Evolutionary conservation across 2,329 filamentous ascomycete genomes (phyloP), one percentile per base, ranked within the genome.

Genomic region (Zalaria sp.): DNA sequence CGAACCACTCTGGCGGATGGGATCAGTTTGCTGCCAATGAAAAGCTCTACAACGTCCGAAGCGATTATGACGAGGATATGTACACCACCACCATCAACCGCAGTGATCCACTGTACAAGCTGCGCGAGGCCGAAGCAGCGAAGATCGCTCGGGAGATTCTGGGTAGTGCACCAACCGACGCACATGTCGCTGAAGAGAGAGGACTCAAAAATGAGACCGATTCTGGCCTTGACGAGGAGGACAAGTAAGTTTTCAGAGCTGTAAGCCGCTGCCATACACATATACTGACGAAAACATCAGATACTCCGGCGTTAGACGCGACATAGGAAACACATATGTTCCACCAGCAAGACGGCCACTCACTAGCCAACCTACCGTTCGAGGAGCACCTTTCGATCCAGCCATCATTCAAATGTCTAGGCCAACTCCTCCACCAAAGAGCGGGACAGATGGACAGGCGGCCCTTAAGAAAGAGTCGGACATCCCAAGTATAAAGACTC

Each of bases 21-120:
- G 89, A 98, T 58, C 91, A 98, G 60, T 98, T 98, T 56, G 83
- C 84, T 44, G 80, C 75, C 47, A 96, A 96, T 55, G 84, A 93
- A 62, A 73, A 78, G 43, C 76, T 86, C 27, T 96, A 94, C 56
- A 91, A 91, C 31, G 65, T 93, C 34, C 85, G 78, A 61, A 91
- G 83, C 40, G 86, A 87, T 53, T 98, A 96, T 58, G 79, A 96
- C 55, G 91, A 96, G 63, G 87, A 84, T 52, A 77, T 91, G 35
- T 98, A 98, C 65, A 98, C 91, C 1, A 98, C 91, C 6, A 67
- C 76, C 34, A 93, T 98, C 55, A 78, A 98, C 62, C 85, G 79
- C 55, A 83, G 64, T 48, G 79, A 93, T 52, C 88, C 91, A 1
- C 71, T 81, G 41, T 95, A 93, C 62, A 79, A 76, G 48, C 77